Conservation (phyloP, 2,329 filamentous ascomycete species). For the Setomelanomma holmii region DNA sequence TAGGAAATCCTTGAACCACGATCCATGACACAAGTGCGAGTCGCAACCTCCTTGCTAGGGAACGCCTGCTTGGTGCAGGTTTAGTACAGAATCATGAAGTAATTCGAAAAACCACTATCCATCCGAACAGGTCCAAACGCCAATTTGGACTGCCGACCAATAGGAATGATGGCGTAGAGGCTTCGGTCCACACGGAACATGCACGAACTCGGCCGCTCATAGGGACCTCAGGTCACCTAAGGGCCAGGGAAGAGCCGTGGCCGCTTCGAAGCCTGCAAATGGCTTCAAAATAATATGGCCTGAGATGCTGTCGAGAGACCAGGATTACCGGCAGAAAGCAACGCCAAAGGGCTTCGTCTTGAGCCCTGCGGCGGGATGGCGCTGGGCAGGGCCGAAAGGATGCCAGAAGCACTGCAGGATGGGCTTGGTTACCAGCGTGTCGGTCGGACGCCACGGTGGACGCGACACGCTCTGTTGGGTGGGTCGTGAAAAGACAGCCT, state of each 20-base stretch:
- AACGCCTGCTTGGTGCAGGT: constrained; percentile 5
- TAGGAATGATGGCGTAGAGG: constrained; percentile 5
- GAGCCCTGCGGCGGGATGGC: constrained; percentile 11
- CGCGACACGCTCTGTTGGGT: constrained; percentile 9
- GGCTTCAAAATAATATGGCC: constrained; percentile 25
- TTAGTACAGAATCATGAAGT: constrained; percentile 26
- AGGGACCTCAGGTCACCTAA: constrained; percentile 11
- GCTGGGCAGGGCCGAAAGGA: constrained; percentile 14
- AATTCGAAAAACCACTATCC: constrained; percentile 17
- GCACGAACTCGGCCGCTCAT: constrained; percentile 20
- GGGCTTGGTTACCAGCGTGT: constrained; percentile 18
- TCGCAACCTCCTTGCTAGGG: constrained; percentile 1
- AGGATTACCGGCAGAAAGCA: constrained; percentile 19
- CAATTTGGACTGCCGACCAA: constrained; percentile 19
- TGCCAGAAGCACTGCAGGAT: constrained; percentile 12
- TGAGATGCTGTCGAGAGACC: constrained; percentile 2
- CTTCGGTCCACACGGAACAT: constrained; percentile 16
- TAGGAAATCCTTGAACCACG: neutral
- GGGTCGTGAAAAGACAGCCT: constrained; percentile 14
- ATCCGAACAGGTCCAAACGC: constrained; percentile 14
- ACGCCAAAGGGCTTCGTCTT: constrained; percentile 2
- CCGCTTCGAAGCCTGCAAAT: constrained; percentile 14
- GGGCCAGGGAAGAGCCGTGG: constrained; percentile 23
- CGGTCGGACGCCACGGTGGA: constrained; percentile 27
- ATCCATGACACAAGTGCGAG: constrained; percentile 2